Percentiles rank a stretch among this genome's conserved stretches.
These are phyloP conservation scores for Candida sakaeoensis DNA, from an alignment of 805 yeast genomes.

Conservation along the genomic window DNA sequence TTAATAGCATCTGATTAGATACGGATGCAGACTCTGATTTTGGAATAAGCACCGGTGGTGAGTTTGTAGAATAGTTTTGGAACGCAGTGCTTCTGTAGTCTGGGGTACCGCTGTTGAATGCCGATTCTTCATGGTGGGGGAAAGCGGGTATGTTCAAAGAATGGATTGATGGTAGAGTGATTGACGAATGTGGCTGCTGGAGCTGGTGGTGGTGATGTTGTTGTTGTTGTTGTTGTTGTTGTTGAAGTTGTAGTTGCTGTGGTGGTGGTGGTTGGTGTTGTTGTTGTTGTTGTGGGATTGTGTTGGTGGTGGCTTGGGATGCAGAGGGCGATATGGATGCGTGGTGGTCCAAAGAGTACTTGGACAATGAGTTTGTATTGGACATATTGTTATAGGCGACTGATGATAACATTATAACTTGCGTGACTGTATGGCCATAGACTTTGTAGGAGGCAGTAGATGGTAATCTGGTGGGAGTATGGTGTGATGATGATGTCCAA, in stretches of 20 bases:
- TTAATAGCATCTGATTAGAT: slow-evolving; percentile 6
- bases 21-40: slow-evolving; percentile 4
- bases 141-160: slow-evolving; percentile 30
- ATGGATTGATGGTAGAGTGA: slow-evolving; percentile 27
- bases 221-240: slow-evolving; percentile 6
- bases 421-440: not conserved
- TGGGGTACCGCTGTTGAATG: not conserved
- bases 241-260: slow-evolving; percentile 2
- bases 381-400: slow-evolving; percentile 4
- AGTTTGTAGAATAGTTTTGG: slow-evolving; percentile 5
- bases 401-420: slow-evolving; percentile 5
- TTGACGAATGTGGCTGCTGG: slow-evolving; percentile 7
- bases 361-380: slow-evolving; percentile 6
- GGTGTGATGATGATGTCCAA: too few species aligned
- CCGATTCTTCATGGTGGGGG: slow-evolving; percentile 7
- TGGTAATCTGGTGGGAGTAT: too few species aligned
- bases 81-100: slow-evolving; percentile 6
- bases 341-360: slow-evolving; percentile 3
- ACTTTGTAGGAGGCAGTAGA: not conserved
- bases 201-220: slow-evolving; percentile 3
- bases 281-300: slow-evolving; percentile 6
- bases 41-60: slow-evolving; percentile 8
- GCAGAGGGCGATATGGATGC: not conserved
- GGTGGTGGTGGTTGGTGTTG: not conserved
- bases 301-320: slow-evolving; percentile 3